Percentiles rank a stretch among this genome's conserved stretches.
phyloP scores from a whole-genome alignment of 1,284 basidiomycete species.

The Apiotrichum domesticum region DNA sequence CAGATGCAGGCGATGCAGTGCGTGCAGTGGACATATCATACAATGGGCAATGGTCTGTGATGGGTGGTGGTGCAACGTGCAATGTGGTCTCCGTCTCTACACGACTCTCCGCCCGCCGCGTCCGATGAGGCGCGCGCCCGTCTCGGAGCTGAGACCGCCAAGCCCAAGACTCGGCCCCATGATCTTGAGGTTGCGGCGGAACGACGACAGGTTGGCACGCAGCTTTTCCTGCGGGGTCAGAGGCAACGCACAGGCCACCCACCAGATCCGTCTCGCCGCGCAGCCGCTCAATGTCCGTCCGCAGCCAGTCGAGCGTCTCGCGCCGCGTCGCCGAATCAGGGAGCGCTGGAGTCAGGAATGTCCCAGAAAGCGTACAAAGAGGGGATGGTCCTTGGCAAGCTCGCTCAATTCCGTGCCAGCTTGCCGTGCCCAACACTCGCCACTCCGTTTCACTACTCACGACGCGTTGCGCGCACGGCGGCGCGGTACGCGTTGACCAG shows the following conservation, averaged over 20 bases:
- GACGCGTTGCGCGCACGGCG: conserved; percentile 42
- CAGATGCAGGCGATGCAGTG: too few relatives aligned
- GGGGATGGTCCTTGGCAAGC: too few relatives aligned
- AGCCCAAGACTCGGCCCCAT: conserved; percentile 34
- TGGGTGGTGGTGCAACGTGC: not conserved
- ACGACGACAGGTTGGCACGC: conserved; percentile 11
- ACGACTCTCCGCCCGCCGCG: conserved; percentile 4
- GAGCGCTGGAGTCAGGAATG: conserved; percentile 28
- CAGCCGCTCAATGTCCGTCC: conserved; percentile 40
- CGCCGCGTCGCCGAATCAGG: conserved; percentile 38
- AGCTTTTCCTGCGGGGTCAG: conserved; percentile 16
- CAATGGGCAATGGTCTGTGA: too few relatives aligned
- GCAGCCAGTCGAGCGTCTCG: conserved; percentile 45
- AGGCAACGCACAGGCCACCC: conserved; percentile 8
- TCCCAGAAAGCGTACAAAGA: too few relatives aligned
- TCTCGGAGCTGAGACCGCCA: conserved; percentile 21
- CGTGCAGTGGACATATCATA: too few relatives aligned
- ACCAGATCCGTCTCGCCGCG: conserved; percentile 34
- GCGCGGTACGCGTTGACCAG: conserved; percentile 40
- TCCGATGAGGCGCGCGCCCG: conserved; percentile 34
- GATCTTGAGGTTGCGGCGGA: conserved; percentile 33
- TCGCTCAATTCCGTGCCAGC: too few relatives aligned
- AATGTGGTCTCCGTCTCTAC: not conserved
- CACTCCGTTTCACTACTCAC: conserved; percentile 23
- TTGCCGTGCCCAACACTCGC: too few relatives aligned